These are phyloP conservation scores for Stemphylium lycopersici DNA, from an alignment of 2,329 filamentous ascomycete species.

Conservation along the genomic window DNA sequence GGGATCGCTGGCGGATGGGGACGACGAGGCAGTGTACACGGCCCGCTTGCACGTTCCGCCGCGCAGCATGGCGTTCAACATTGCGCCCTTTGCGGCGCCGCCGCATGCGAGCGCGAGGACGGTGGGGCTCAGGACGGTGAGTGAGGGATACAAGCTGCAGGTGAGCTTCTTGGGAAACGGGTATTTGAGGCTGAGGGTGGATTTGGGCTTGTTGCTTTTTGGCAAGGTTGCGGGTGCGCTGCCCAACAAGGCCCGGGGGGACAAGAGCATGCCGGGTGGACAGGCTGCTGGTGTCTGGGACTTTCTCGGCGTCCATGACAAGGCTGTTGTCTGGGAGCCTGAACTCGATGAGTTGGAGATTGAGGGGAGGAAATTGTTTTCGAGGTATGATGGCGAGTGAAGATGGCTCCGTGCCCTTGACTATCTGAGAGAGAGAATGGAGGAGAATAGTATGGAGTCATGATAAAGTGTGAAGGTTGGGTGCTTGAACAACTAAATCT, in stretches of 20 bases:
- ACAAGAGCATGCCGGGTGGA: too few relatives aligned
- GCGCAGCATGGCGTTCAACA: slow-evolving; percentile 30
- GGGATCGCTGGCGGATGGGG: too few relatives aligned
- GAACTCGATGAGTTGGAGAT: slow-evolving; percentile 23
- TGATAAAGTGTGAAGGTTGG: too few relatives aligned
- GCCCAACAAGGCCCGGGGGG: slow-evolving; percentile 24
- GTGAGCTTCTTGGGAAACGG: slow-evolving; percentile 40
- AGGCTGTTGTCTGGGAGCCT: slow-evolving; percentile 9
- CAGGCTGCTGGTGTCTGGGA: slow-evolving; percentile 26
- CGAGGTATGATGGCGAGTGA: slow-evolving; percentile 24
- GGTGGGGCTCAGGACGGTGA: slow-evolving; percentile 24
- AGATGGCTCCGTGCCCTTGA: neutral
- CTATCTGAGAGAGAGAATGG: too few relatives aligned
- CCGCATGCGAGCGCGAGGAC: slow-evolving; percentile 38
- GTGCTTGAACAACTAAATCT: too few relatives aligned
- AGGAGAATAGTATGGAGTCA: too few relatives aligned
- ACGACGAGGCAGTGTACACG: slow-evolving; percentile 19
- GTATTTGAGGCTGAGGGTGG: slow-evolving; percentile 33
- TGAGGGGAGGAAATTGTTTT: slow-evolving; percentile 24
- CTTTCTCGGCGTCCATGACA: slow-evolving; percentile 28
- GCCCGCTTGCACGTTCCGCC: slow-evolving; percentile 37
- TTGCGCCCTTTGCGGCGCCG: slow-evolving; percentile 26
- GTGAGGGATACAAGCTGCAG: slow-evolving; percentile 34
- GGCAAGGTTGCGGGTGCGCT: slow-evolving; percentile 21
- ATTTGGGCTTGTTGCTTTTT: slow-evolving; percentile 34